Evolutionary conservation across 768 basidiomycete species (phyloP), one percentile per base, ranked within the genome.

Genomic region (Trametes meyenii): DNA sequence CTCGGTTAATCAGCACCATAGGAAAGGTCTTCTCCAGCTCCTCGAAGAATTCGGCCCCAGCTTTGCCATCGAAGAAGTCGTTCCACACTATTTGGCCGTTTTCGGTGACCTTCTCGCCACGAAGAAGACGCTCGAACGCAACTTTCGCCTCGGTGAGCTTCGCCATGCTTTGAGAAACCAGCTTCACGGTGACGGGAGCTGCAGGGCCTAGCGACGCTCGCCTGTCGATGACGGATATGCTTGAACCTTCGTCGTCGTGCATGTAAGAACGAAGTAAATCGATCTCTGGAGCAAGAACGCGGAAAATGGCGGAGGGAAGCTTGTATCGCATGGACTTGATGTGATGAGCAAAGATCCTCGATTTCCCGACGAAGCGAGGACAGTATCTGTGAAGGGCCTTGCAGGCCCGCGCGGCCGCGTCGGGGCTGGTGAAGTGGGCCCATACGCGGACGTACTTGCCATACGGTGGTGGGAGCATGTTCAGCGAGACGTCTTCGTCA

Each of bases 31-130:
- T 61, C 56, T 83, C 76, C 12, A 91, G 56, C 0, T 75, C 69
- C 0, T 74, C 65, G 49, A 92, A 54, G 69, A 81, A 90, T 0
- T 14, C 21, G 0, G 49, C 42, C 0, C 88, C 88, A 6, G 72
- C 72, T 0, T 65, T 59, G 4, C 76, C 63, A 21, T 69, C 68
- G 61, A 93, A 87, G 71, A 83, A 91, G 3, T 78, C 74, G 60
- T 92, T 86, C 90, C 90, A 93, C 8, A 82, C 74, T 1, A 78
- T 73, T 42, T 81, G 80, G 29, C 80, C 83, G 46, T 84, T 78
- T 17, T 81, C 66, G 26, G 73, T 77, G 36, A 90, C 70, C 2
- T 80, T 73, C 63, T 92, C 87, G 0, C 90, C 90, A 2, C 78
- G 81, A 0, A 88, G 68, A 12, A 87, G 74, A n/a, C 77, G 77